These are phyloP conservation scores for Mucor saturninus DNA, from an alignment of 371 early-diverging fungal genomes.

Conservation along the genomic window DNA sequence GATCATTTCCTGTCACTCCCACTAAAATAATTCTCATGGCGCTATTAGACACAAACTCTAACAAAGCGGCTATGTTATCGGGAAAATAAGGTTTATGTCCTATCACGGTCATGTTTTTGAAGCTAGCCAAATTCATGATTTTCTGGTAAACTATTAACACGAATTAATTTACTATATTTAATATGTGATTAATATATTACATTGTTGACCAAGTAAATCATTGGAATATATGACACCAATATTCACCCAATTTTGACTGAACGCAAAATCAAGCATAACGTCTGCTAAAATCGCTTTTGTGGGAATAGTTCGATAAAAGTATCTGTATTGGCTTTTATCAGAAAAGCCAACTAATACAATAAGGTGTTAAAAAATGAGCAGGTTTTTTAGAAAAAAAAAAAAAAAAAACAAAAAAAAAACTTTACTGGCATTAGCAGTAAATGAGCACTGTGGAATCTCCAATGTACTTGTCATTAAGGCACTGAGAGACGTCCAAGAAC, in stretches of 20 bases:
- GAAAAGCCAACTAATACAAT: constrained; percentile 40
- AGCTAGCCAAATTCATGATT: constrained; percentile 30
- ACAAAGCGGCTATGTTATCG: constrained; percentile 21
- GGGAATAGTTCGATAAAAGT: constrained; percentile 58
- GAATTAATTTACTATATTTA: too few relatives aligned
- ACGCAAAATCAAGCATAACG: constrained; percentile 41
- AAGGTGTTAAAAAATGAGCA: background rate
- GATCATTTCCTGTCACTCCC: constrained; percentile 37
- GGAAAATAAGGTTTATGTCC: constrained; percentile 34
- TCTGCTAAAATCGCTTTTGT: constrained; percentile 44
- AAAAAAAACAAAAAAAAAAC: background rate
- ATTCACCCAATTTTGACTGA: constrained; percentile 44
- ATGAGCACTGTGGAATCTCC: constrained; percentile 56
- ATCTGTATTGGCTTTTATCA: constrained; percentile 39
- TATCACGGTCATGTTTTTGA: constrained; percentile 32
- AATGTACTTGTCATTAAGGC: constrained; percentile 57
- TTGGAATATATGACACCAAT: constrained; percentile 47
- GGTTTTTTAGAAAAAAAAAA: background rate
- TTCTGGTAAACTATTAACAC: constrained; percentile 39
- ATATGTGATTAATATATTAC: constrained; percentile 17
- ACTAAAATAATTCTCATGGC: constrained; percentile 40
- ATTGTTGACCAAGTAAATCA: constrained; percentile 49
- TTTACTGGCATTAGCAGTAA: constrained; percentile 46
- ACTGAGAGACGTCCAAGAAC: constrained; percentile 52
- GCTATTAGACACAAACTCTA: constrained; percentile 30